Conservation (phyloP, 352 stramenopile genomes). For the Globisporangium nodosum region DNA sequence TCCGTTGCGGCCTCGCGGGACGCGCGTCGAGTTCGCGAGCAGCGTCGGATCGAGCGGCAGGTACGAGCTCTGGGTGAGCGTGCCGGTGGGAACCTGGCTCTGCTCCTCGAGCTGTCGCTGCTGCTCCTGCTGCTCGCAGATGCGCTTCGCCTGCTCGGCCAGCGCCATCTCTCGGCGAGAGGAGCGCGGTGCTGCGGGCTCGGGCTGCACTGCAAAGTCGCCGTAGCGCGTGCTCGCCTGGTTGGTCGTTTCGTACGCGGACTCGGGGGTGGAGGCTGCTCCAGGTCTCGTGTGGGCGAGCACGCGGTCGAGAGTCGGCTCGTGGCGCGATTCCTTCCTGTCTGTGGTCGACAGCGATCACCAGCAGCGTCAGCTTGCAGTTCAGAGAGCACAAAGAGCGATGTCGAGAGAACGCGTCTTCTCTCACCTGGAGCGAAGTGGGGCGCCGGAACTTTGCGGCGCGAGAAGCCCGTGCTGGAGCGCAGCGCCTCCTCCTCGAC, state of each 20-base stretch:
- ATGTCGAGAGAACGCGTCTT: background rate
- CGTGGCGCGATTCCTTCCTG: conserved; percentile 31
- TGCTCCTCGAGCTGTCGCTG: conserved; percentile 23
- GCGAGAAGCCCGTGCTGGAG: conserved; percentile 46
- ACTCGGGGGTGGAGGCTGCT: conserved; percentile 1
- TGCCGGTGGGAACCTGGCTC: conserved; percentile 15
- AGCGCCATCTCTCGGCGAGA: conserved; percentile 40
- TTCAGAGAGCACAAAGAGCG: background rate
- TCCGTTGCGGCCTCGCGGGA: conserved; percentile 54
- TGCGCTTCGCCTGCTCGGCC: conserved; percentile 28
- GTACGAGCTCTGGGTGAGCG: conserved; percentile 33
- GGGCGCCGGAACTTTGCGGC: conserved; percentile 40
- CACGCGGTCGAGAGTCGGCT: conserved; percentile 48
- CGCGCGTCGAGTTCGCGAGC: conserved; percentile 23
- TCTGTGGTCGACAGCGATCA: conserved; percentile 15
- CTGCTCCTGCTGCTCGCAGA: conserved; percentile 27
- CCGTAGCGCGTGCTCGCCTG: conserved; percentile 48
- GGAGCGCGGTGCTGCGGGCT: conserved; percentile 27
- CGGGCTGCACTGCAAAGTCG: conserved; percentile 27
- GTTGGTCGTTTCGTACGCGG: conserved; percentile 47
- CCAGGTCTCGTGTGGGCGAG: conserved; percentile 26
- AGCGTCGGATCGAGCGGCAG: conserved; percentile 26
- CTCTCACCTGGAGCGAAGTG: conserved; percentile 25
- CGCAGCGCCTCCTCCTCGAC: conserved; percentile 77
- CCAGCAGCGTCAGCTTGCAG: background rate